Percentiles rank a stretch among this genome's conserved stretches.
Conservation (phyloP, 2,329 filamentous ascomycete genomes). For the Monosporascus sp. region DNA sequence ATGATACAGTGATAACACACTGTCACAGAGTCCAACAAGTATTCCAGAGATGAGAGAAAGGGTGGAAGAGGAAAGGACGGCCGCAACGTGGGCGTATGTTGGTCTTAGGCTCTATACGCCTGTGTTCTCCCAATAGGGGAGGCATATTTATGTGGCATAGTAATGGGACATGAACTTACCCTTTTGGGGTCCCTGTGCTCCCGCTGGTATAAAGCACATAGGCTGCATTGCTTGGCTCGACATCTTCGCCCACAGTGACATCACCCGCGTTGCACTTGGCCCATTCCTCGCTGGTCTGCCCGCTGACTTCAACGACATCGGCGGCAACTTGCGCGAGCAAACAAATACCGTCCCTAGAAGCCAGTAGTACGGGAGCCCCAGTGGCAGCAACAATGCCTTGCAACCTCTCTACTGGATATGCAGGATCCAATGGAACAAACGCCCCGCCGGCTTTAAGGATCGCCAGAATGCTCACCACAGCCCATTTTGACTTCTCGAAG, state of each 20-base stretch:
- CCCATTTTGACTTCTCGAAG: constrained; percentile 16
- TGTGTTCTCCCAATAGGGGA: too few relatives aligned
- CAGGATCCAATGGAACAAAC: constrained; percentile 22
- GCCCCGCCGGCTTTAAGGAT: constrained; percentile 24
- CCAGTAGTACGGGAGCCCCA: background rate
- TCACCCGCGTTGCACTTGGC: background rate
- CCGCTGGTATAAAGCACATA: constrained; percentile 45
- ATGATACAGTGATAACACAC: too few relatives aligned
- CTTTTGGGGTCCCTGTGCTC: constrained; percentile 44
- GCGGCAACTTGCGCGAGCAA: background rate
- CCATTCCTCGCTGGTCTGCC: background rate
- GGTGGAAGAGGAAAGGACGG: too few relatives aligned
- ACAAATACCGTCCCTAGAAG: background rate
- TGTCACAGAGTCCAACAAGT: too few relatives aligned
- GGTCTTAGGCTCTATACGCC: too few relatives aligned
- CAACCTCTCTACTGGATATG: constrained; percentile 14
- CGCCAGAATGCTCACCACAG: constrained; percentile 17
- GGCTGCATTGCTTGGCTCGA: constrained; percentile 5
- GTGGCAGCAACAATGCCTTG: constrained; percentile 1
- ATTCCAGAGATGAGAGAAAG: too few relatives aligned
- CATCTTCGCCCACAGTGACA: background rate
- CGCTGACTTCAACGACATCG: background rate
- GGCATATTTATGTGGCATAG: constrained; percentile 2
- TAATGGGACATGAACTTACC: constrained; percentile 29
- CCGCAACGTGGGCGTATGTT: too few relatives aligned